Percentiles rank a stretch among this genome's conserved stretches.
These are phyloP conservation scores for Dissophora globulifera DNA, from an alignment of 192 early-diverging fungal genomes.

Conservation along the genomic window DNA sequence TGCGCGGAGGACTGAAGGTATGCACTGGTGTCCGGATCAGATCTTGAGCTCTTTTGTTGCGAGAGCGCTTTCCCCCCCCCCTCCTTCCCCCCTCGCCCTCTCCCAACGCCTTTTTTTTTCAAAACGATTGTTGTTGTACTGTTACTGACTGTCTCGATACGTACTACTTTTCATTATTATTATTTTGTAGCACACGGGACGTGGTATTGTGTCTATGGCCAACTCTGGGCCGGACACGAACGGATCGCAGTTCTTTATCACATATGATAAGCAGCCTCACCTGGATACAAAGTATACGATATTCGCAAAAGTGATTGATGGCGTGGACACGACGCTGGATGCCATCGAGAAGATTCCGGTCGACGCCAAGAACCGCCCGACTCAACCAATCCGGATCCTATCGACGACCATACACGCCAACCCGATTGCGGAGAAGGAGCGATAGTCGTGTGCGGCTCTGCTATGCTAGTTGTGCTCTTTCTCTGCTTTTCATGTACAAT, in stretches of 20 bases:
- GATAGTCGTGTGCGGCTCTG: neutral
- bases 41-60: too few relatives aligned
- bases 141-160: too few relatives aligned
- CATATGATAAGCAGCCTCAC: conserved; percentile 86
- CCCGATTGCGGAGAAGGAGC: conserved; percentile 80
- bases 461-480: neutral
- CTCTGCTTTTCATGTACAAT: too few relatives aligned
- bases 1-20: conserved; percentile 80
- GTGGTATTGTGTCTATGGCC: conserved; percentile 93
- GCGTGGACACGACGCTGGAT: conserved; percentile 82
- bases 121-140: too few relatives aligned
- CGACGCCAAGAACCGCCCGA: conserved; percentile 82
- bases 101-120: neutral
- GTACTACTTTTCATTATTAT: neutral
- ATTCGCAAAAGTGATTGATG: conserved; percentile 94
- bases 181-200: conserved; percentile 88
- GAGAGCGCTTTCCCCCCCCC: too few relatives aligned
- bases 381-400: conserved; percentile 79
- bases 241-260: conserved; percentile 93
- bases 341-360: conserved; percentile 89
- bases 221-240: conserved; percentile 92
- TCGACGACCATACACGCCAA: conserved; percentile 93
- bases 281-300: conserved; percentile 93
- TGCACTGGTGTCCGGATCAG: too few relatives aligned
- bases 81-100: neutral